These are phyloP conservation scores for Tilletia horrida DNA, from an alignment of 1,284 basidiomycete species.

Conservation along the genomic window DNA sequence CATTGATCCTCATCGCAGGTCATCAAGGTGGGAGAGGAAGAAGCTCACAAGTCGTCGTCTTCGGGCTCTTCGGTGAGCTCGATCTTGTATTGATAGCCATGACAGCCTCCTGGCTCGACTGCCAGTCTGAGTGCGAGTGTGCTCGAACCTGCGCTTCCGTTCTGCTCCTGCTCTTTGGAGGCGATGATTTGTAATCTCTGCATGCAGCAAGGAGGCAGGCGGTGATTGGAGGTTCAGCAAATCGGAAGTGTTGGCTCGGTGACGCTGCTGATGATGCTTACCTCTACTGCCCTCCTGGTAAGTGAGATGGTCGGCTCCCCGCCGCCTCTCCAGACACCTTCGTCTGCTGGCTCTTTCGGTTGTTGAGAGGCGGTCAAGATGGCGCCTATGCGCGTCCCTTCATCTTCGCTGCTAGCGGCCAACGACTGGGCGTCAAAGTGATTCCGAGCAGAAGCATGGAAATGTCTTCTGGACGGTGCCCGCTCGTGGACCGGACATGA, in stretches of 20 bases:
- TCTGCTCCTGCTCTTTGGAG: not conserved
- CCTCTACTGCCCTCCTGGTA: slow-evolving; percentile 2
- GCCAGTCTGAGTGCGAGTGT: slow-evolving; percentile 69
- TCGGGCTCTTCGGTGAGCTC: slow-evolving; percentile 64
- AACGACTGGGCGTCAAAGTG: not conserved
- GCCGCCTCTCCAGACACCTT: not conserved
- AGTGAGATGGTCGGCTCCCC: not conserved
- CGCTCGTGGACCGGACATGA: no score
- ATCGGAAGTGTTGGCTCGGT: no score
- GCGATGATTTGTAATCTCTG: slow-evolving; percentile 14
- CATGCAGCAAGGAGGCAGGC: not conserved
- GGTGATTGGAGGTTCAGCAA: not conserved
- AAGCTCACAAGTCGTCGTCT: slow-evolving; percentile 69
- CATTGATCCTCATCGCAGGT: no score
- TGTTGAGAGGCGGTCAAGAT: not conserved
- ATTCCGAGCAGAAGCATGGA: not conserved
- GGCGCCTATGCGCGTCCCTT: not conserved
- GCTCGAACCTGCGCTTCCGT: not conserved
- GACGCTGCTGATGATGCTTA: not conserved
- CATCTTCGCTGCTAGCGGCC: not conserved
- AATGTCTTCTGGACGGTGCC: not conserved
- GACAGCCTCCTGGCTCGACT: slow-evolving; percentile 85
- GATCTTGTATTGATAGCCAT: slow-evolving; percentile 89
- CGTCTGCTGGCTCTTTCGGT: not conserved
- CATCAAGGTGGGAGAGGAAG: not conserved